These are phyloP conservation scores for Aspergillus biplanus DNA, from an alignment of 495 filamentous ascomycete species.

Conservation along the genomic window DNA sequence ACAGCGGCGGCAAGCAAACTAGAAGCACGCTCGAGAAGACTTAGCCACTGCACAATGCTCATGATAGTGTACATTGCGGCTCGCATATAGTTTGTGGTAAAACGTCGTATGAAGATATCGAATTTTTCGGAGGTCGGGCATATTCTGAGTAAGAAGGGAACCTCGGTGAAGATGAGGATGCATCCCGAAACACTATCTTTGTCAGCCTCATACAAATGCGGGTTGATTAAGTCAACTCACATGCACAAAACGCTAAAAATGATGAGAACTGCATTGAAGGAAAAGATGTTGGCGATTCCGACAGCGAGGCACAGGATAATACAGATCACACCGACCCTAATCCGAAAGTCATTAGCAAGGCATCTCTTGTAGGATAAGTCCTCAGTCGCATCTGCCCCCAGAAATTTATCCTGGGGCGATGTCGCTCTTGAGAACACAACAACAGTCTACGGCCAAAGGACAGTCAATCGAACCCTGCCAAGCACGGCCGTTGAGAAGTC, in stretches of 20 bases:
- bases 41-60: slow-evolving; percentile 82
- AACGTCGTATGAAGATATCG: slow-evolving; percentile 85
- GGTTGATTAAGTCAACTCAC: slow-evolving; percentile 56
- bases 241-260: slow-evolving; percentile 83
- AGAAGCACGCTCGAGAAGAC: slow-evolving; percentile 59
- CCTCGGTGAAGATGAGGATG: slow-evolving; percentile 94
- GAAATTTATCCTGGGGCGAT: no score
- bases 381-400: no score
- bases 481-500: slow-evolving; percentile 22
- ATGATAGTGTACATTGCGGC: slow-evolving; percentile 85
- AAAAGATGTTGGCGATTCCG: slow-evolving; percentile 90
- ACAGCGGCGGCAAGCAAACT: slow-evolving; percentile 87
- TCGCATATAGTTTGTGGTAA: slow-evolving; percentile 96
- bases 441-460: background rate
- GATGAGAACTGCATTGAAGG: slow-evolving; percentile 64
- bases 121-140: slow-evolving; percentile 92
- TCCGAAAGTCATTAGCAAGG: slow-evolving; percentile 10
- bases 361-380: slow-evolving; percentile 4
- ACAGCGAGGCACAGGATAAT: slow-evolving; percentile 95
- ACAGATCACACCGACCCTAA: slow-evolving; percentile 90
- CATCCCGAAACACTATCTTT: slow-evolving; percentile 69
- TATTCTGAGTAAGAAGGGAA: slow-evolving; percentile 94
- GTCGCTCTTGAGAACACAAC: no score
- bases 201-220: slow-evolving; percentile 19
- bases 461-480: slow-evolving; percentile 22